These are phyloP conservation scores for Aspergillus cavernicola DNA, from an alignment of 495 filamentous ascomycete species.

Conservation along the genomic window DNA sequence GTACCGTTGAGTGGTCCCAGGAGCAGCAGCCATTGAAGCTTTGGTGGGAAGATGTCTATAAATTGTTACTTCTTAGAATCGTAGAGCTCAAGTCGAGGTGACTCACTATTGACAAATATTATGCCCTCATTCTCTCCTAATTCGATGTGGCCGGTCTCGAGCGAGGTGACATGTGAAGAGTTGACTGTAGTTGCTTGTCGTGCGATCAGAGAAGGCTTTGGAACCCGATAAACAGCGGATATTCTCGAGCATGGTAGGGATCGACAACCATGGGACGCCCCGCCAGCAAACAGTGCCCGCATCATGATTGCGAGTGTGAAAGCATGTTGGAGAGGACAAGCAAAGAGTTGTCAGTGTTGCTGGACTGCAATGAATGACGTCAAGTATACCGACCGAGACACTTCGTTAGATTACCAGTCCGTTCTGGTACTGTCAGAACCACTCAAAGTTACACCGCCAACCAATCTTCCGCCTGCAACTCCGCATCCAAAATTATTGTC, in stretches of 20 bases:
- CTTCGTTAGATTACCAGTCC: slow-evolving; percentile 1
- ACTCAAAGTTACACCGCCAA: slow-evolving; percentile 11
- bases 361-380: slow-evolving; percentile 17
- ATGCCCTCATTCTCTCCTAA: slow-evolving; percentile 69
- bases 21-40: slow-evolving; percentile 62
- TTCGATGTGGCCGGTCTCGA: slow-evolving; percentile 67
- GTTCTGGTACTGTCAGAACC: slow-evolving; percentile 7
- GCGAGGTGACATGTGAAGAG: slow-evolving; percentile 21
- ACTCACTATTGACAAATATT: slow-evolving; percentile 83
- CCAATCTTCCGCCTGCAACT: not conserved
- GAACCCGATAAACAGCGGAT: not conserved
- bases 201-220: not conserved
- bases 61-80: not conserved
- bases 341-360: slow-evolving; percentile 1
- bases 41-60: slow-evolving; percentile 79
- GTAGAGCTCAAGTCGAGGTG: not conserved
- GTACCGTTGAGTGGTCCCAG: slow-evolving; percentile 56
- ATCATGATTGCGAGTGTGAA: slow-evolving; percentile 15
- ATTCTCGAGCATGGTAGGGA: not conserved
- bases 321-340: slow-evolving; percentile 11
- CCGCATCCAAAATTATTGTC: not conserved
- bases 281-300: slow-evolving; percentile 10
- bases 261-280: slow-evolving; percentile 4
- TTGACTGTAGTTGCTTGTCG: slow-evolving; percentile 13
- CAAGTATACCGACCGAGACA: slow-evolving; percentile 1